Evolutionary conservation across 495 filamentous ascomycete genomes (phyloP), one percentile per base, ranked within the genome.

Genomic region (Chaetomium fimeti): DNA sequence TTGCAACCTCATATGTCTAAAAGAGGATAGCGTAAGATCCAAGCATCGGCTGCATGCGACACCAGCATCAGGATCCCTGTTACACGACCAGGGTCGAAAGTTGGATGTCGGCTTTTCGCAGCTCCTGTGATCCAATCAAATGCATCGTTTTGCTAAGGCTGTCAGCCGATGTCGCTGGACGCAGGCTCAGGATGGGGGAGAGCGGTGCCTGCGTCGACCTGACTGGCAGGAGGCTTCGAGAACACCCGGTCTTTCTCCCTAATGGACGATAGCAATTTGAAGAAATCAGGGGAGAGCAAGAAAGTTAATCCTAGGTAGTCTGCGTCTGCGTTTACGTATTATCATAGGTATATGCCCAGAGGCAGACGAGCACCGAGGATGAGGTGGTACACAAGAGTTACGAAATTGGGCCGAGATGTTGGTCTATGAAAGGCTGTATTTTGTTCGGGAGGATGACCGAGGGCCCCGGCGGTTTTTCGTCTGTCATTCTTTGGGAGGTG

Each of bases 131-230:
- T 48, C 74, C 74, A 76, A 76, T 76, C 71, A 74, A 11, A 48
- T 20, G n/a, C 13, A n/a, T 15, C 20, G 29, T 13, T 66, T 73
- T 76, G 74, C 72, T 66, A 76, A 73, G 64, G 65, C 66, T 18
- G 32, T 24, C 51, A 65, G 74, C 74, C 74, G 74, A 76, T 76
- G 71, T 76, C 74, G 74, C 74, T 62, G 25, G 16, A 53, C 61
- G 45, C 42, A 40, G 54, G 51, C 32, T 11, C 32, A 9, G 32
- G 32, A 36, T 36, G 32, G 32, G 32, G 32, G 29, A 47, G 20
- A 57, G 25, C 20, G 43, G 43, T 47, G 16, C 43, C 43, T 47
- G 43, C n/a, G 43, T 47, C 43, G n/a, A 7, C 43, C 42, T 45
- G 42, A 3, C 42, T n/a, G 5, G 5, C 27, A 18, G 51, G 8